phyloP scores from a whole-genome alignment of 169 alveolate genomes.

The Nephromyces sp. region DNA sequence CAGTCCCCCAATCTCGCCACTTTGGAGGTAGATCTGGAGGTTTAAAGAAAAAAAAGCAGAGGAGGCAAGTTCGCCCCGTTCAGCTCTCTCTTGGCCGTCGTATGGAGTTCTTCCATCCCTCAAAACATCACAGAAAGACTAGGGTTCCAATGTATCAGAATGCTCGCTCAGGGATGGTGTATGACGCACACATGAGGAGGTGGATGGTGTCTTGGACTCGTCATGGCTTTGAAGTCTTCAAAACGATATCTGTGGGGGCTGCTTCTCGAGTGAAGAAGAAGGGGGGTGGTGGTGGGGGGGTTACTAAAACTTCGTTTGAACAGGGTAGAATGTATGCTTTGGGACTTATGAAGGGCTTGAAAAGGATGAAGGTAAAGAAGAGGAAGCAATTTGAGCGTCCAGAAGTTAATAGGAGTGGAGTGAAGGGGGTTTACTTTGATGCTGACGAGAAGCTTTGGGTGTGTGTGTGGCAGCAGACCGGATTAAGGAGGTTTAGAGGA shows the following conservation, averaged over 20 bases:
- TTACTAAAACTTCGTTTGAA: slow-evolving; percentile 2
- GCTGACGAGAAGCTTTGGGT: slow-evolving; percentile 33
- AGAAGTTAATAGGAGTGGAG: slow-evolving; percentile 23
- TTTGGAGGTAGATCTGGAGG: slow-evolving; percentile 37
- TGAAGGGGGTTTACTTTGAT: slow-evolving; percentile 27
- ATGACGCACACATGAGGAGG: slow-evolving; percentile 13
- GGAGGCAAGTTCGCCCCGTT: slow-evolving; percentile 6
- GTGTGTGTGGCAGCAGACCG: slow-evolving; percentile 30
- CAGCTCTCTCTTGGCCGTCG: slow-evolving; percentile 34
- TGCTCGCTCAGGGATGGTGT: slow-evolving; percentile 11
- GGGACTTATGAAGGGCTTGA: slow-evolving; percentile 11
- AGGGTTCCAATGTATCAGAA: slow-evolving; percentile 27
- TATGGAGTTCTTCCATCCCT: slow-evolving; percentile 29
- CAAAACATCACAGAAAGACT: slow-evolving; percentile 9
- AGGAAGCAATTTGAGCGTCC: slow-evolving; percentile 7
- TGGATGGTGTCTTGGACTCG: slow-evolving; percentile 25
- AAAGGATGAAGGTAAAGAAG: background rate
- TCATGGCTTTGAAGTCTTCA: slow-evolving; percentile 14
- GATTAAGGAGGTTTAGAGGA: slow-evolving; percentile 15
- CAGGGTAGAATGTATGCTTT: slow-evolving; percentile 25
- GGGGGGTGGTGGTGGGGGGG: background rate
- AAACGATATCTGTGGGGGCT: slow-evolving; percentile 17
- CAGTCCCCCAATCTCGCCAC: background rate
- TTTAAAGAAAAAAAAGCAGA: slow-evolving; percentile 19
- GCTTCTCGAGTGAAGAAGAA: background rate